phyloP scores from a whole-genome alignment of 345 rosid species.

The Psidium friedrichsthalianum region DNA sequence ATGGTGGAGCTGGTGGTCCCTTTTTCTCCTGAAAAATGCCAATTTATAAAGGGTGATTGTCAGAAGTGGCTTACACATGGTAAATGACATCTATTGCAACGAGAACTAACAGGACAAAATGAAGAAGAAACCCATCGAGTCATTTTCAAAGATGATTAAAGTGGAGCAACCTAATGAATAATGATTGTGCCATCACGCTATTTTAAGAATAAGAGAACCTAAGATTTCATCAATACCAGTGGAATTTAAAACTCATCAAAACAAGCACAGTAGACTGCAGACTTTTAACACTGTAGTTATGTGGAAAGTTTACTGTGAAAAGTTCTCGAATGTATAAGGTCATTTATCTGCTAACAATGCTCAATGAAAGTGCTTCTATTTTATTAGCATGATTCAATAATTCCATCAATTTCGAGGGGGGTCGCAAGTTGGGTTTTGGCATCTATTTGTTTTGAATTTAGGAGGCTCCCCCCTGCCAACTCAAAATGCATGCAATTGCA shows the following conservation, averaged over 20 bases:
- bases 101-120: neutral
- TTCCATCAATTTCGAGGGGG: neutral
- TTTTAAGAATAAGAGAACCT: neutral
- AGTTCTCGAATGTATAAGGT: neutral
- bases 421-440: neutral
- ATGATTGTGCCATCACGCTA: neutral
- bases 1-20: slow-evolving; percentile 55
- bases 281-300: neutral
- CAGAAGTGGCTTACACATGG: neutral
- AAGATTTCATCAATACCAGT: neutral
- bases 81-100: neutral
- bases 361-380: neutral
- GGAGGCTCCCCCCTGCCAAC: neutral
- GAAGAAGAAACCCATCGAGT: neutral
- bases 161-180: neutral
- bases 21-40: slow-evolving; percentile 54
- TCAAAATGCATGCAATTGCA: neutral
- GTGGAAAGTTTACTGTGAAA: neutral
- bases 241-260: neutral
- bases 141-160: neutral
- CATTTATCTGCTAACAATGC: neutral
- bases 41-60: neutral
- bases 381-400: neutral
- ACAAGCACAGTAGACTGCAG: neutral
- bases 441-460: neutral